phyloP scores from a whole-genome alignment of 495 filamentous ascomycete species.

The Elaphomyces granulatus region DNA sequence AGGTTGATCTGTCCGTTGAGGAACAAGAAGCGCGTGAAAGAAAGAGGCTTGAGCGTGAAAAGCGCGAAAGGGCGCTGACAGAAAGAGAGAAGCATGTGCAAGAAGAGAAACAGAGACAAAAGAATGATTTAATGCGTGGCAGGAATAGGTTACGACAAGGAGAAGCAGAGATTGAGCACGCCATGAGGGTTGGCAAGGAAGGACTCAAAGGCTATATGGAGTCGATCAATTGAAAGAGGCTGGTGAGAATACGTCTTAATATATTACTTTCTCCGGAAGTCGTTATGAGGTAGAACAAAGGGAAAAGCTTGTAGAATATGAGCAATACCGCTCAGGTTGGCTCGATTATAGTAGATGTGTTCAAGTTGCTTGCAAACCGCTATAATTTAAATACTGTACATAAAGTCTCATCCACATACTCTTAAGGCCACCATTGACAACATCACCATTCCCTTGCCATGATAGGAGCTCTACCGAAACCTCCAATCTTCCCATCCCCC shows the following conservation, averaged over 20 bases:
- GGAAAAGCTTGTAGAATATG: not conserved
- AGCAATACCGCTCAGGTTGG: not conserved
- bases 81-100: constrained; percentile 59
- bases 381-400: no score
- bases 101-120: constrained; percentile 57
- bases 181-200: constrained; percentile 61
- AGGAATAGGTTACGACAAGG: constrained; percentile 58
- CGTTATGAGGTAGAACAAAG: not conserved
- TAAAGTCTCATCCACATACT: not conserved
- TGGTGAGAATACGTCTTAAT: not conserved
- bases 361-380: no score
- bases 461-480: constrained; percentile 35
- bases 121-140: constrained; percentile 48
- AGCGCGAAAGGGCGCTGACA: constrained; percentile 58
- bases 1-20: constrained; percentile 32
- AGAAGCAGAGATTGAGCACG: constrained; percentile 62
- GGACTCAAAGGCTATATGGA: constrained; percentile 53
- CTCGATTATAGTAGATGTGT: no score
- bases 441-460: no score
- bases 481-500: constrained; percentile 59
- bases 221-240: constrained; percentile 5
- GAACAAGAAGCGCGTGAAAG: constrained; percentile 47
- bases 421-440: no score
- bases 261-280: no score
- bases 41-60: constrained; percentile 47